Evolutionary conservation across 2,329 filamentous ascomycete genomes (phyloP).

Genomic region (Colletotrichum tropicale): DNA sequence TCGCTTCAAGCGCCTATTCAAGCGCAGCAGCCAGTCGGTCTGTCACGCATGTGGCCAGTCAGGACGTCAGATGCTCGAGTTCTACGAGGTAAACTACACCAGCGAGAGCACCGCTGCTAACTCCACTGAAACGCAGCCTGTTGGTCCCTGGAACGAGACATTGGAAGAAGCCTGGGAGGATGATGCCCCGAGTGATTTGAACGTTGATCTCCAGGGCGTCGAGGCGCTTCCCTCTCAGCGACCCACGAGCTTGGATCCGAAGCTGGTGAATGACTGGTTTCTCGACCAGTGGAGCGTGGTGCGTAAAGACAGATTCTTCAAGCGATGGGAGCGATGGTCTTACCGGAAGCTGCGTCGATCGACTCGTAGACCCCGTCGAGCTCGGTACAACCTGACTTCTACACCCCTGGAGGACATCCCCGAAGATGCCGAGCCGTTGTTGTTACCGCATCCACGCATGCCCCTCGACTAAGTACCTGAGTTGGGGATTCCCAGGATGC

Average conservation of each 20-base stretch:
- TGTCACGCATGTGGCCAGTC: background rate
- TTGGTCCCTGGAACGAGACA: background rate
- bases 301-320: background rate
- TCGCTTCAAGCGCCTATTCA: background rate
- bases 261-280: background rate
- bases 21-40: background rate
- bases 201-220: background rate
- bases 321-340: background rate
- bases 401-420: background rate
- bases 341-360: background rate
- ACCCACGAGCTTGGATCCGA: background rate
- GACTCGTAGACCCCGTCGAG: background rate
- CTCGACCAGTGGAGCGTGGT: background rate
- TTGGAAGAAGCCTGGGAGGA: background rate
- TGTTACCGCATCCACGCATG: background rate
- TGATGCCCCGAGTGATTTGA: background rate
- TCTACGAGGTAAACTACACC: background rate
- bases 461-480: background rate
- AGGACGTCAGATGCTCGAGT: background rate
- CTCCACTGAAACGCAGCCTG: background rate
- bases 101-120: background rate
- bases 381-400: background rate
- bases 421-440: background rate
- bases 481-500: too few relatives aligned
- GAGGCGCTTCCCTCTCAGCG: background rate